phyloP scores from a whole-genome alignment of 2,329 filamentous ascomycete species.

The Fusarium sp. region DNA sequence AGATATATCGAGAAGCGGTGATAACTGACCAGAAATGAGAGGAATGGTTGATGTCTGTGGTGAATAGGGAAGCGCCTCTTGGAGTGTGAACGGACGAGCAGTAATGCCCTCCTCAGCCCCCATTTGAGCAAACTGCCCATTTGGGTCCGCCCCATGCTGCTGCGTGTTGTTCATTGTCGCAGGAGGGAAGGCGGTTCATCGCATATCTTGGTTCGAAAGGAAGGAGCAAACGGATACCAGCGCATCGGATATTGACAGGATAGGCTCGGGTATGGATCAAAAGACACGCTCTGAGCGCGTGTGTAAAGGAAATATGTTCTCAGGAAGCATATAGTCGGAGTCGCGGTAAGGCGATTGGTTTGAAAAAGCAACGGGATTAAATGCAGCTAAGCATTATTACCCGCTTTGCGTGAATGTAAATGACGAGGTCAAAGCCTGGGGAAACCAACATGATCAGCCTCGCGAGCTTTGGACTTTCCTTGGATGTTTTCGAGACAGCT shows the following conservation, averaged over 20 bases:
- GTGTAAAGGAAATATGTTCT: not conserved
- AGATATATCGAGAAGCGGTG: not conserved
- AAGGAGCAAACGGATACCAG: slow-evolving; percentile 40
- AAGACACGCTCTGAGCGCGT: slow-evolving; percentile 8
- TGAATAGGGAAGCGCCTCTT: slow-evolving; percentile 83
- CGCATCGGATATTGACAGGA: slow-evolving; percentile 38
- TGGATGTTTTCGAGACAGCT: slow-evolving; percentile 27
- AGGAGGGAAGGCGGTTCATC: slow-evolving; percentile 41
- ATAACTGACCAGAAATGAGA: slow-evolving; percentile 73
- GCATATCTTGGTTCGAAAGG: slow-evolving; percentile 46
- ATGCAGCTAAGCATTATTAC: slow-evolving; percentile 38
- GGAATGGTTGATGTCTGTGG: slow-evolving; percentile 83
- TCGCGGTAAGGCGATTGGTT: not conserved
- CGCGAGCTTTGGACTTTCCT: slow-evolving; percentile 35
- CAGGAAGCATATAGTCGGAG: not conserved
- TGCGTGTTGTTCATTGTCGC: slow-evolving; percentile 46
- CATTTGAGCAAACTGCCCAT: slow-evolving; percentile 45
- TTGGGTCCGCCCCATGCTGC: slow-evolving; percentile 45
- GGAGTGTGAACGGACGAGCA: slow-evolving; percentile 67
- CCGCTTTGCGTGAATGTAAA: slow-evolving; percentile 21
- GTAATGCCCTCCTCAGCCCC: slow-evolving; percentile 41
- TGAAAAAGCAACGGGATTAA: slow-evolving; percentile 5
- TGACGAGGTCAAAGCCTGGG: slow-evolving; percentile 35
- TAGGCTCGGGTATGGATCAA: slow-evolving; percentile 5
- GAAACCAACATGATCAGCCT: slow-evolving; percentile 38